Conservation (phyloP, 345 rosid genomes). For the Salix dunnii region DNA sequence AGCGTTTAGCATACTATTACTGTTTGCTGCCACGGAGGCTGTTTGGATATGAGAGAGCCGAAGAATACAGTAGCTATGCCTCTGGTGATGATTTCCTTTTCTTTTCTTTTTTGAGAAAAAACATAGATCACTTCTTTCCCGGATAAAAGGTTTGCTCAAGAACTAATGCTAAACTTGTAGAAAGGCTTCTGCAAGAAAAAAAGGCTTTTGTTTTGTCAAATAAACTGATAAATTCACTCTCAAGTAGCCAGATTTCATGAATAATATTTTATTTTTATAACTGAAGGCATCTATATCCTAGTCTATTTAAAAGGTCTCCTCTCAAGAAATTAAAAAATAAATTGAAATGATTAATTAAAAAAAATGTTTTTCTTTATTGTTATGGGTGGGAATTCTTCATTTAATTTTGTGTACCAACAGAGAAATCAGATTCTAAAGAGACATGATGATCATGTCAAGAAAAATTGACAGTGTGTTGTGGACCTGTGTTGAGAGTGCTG, state of each 20-base stretch:
- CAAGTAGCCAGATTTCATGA: neutral
- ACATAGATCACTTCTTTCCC: neutral
- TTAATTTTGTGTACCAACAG: slow-evolving; percentile 26
- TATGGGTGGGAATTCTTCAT: slow-evolving; percentile 2
- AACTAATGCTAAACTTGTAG: neutral
- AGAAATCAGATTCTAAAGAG: slow-evolving; percentile 40
- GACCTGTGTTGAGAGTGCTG: slow-evolving; percentile 46
- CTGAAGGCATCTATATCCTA: no score
- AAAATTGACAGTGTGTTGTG: slow-evolving; percentile 19
- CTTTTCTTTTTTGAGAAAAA: no score
- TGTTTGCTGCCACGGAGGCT: no score
- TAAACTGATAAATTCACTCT: neutral
- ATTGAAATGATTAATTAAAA: neutral
- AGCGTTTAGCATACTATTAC: no score
- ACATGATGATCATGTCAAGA: slow-evolving; percentile 41
- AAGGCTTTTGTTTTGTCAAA: neutral
- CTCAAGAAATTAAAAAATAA: no score
- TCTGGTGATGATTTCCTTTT: neutral
- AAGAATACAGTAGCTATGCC: neutral
- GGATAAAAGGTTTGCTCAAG: neutral
- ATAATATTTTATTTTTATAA: neutral
- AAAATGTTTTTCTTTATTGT: neutral
- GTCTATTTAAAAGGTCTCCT: no score
- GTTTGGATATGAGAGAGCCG: neutral
- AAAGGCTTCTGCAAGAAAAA: neutral